Conservation (phyloP, 2,329 filamentous ascomycete species). For the Coniochaeta sp. region DNA sequence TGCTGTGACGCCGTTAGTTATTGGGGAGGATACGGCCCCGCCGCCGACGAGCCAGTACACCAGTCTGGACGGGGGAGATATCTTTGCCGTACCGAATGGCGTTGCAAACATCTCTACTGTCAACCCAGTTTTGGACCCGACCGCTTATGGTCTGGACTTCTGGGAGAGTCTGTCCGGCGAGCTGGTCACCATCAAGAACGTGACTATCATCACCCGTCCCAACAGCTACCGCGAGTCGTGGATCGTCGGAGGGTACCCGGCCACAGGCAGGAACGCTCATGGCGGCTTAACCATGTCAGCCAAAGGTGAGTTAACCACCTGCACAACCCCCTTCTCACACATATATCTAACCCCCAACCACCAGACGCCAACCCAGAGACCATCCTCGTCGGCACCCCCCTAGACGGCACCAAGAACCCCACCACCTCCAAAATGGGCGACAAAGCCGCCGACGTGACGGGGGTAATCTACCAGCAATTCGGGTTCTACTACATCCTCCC, state of each 20-base stretch:
- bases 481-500: conserved; percentile 66
- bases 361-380: conserved; percentile 62
- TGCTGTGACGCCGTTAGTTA: conserved; percentile 47
- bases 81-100: conserved; percentile 60
- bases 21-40: conserved; percentile 48
- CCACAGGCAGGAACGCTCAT: conserved; percentile 54
- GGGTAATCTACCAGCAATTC: conserved; percentile 58
- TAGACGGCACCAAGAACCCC: conserved; percentile 58
- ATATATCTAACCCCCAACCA: background rate
- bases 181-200: conserved; percentile 54
- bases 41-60: conserved; percentile 58
- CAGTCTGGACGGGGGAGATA: conserved; percentile 55
- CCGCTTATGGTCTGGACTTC: conserved; percentile 61
- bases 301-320: too few species aligned
- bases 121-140: conserved; percentile 56
- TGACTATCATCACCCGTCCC: conserved; percentile 51
- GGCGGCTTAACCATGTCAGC: conserved; percentile 58
- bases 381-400: conserved; percentile 56
- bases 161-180: conserved; percentile 66
- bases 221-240: conserved; percentile 63
- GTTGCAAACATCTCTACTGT: conserved; percentile 45
- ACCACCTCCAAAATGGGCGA: conserved; percentile 57
- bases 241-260: conserved; percentile 61
- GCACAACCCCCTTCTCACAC: conserved; percentile 4
- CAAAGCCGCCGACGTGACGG: conserved; percentile 57